Evolutionary conservation across 1,139 yeast genomes (phyloP).

Genomic region (Yamadazyma sp.): DNA sequence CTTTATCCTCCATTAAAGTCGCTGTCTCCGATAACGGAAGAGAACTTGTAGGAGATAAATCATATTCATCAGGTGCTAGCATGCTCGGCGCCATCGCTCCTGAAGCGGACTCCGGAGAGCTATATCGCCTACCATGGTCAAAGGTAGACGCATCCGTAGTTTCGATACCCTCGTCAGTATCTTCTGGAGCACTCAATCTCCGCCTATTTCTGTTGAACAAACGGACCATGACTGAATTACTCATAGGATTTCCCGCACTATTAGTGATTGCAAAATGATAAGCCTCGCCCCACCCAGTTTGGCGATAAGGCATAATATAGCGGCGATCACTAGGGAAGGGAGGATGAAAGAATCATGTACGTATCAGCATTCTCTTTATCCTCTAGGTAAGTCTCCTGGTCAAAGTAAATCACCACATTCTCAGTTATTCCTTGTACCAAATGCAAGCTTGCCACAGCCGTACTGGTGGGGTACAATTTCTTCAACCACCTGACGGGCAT

Average conservation of each 20-base stretch:
- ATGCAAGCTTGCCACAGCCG: neutral
- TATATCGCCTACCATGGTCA: constrained; percentile 2
- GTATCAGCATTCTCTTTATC: neutral
- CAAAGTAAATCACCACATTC: neutral
- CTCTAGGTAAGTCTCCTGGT: neutral
- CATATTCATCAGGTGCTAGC: constrained; percentile 1
- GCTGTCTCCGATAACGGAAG: constrained; percentile 25
- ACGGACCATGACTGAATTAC: neutral
- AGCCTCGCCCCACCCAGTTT: no score
- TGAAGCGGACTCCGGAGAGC: constrained; percentile 1
- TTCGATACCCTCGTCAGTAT: neutral
- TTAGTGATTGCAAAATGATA: constrained; percentile 2
- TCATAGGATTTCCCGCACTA: constrained; percentile 1
- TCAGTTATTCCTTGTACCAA: neutral
- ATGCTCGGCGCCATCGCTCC: neutral
- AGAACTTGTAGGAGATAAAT: constrained; percentile 14
- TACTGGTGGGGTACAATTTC: no score
- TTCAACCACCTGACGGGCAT: no score
- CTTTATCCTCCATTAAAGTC: constrained; percentile 20
- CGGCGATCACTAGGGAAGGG: neutral
- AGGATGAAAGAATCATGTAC: neutral
- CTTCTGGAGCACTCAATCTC: constrained; percentile 1
- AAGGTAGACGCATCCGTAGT: neutral
- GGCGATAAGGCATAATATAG: no score
- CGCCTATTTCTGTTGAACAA: constrained; percentile 1